Base-by-base conservation (phyloP, 73 alveolate species). In the Blepharisma stoltei region DNA sequence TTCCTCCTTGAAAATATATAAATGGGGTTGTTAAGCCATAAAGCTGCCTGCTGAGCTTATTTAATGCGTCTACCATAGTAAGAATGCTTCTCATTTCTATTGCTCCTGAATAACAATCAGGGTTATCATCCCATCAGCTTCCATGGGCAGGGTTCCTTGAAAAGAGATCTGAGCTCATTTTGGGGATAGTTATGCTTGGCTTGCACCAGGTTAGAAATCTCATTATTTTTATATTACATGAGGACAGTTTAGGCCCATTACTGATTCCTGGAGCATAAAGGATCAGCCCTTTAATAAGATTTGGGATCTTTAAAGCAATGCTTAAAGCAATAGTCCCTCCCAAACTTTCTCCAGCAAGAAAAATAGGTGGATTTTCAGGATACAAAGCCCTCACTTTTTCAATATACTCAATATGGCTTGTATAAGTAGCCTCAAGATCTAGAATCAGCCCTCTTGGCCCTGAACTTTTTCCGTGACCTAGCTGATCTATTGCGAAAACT, bases 1-100 rank as follows among this genome's bases (percentile, higher is more conserved):
- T 25, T 38, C 32, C 60, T 23, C 67, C 79, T 44, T 69, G 79
- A 44, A 69, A 8, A 23, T 14, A 7, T 1, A 69, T n/a, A 69
- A 69, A 18, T 1, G 79, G 60, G 41, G n/a, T 53, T 1, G 71
- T 9, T 1, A 69, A 1, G 55, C 5, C 5, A 9, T 18, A 0
- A 69, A n/a, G 14, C 1, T 46, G 11, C 4, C n/a, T 1, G 3
- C 27, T 11, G 5, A 69, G 21, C 0, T 46, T 11, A 7, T 43
- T 25, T 1, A 69, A 46, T 37, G 54, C 79, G 1, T 8, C 45
- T 9, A 69, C 27, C 38, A 69, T 69, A 14, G 55, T 7, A 43
- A 43, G 32, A 5, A 38, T 9, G 27, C 54, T 69, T 44, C 79
- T 9, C 21, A 69, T 53, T 7, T 25, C 14, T n/a, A 38, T 18